Evolutionary conservation across 441 rosid species (phyloP).

Genomic region (Syzygium syzygioides): DNA sequence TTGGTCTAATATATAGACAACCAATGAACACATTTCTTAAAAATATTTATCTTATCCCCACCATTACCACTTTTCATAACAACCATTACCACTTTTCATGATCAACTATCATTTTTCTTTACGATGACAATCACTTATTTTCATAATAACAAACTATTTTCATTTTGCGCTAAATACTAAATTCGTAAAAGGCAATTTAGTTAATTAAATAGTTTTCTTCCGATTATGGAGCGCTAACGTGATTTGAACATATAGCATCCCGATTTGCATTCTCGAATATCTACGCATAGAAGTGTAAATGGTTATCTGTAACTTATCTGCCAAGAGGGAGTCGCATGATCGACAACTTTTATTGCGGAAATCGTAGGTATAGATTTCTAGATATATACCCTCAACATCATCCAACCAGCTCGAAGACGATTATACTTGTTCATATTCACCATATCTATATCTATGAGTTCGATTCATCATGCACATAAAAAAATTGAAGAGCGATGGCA

Average conservation of each 20-base stretch:
- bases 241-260: neutral
- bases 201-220: neutral
- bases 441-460: neutral
- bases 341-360: neutral
- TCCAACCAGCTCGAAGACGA: neutral
- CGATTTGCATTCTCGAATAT: neutral
- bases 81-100: too few species aligned
- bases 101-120: too few species aligned
- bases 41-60: too few species aligned
- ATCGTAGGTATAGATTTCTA: neutral
- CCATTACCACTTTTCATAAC: too few species aligned
- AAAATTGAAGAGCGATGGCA: neutral
- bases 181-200: neutral
- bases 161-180: neutral
- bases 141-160: neutral
- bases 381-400: neutral
- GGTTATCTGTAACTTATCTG: neutral
- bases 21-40: too few species aligned
- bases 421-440: neutral
- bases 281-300: neutral
- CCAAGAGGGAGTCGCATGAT: neutral
- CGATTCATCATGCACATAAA: neutral
- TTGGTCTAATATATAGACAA: too few species aligned
- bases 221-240: neutral
- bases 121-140: too few species aligned